These are phyloP conservation scores for Micromonas commoda DNA, from an alignment of 139 green algal genomes.

Conservation along the genomic window DNA sequence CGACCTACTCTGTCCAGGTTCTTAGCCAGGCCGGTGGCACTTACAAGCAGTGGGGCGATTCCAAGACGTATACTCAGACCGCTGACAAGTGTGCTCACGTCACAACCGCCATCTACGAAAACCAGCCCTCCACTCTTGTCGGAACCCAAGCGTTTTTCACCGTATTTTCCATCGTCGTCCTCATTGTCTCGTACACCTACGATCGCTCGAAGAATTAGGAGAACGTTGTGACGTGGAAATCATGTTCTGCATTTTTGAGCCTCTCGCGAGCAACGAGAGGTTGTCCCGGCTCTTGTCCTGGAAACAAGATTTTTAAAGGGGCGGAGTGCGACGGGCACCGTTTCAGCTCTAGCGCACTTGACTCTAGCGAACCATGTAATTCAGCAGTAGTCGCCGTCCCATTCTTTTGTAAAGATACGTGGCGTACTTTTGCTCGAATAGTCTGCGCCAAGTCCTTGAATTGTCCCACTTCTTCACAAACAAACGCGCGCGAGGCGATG, in stretches of 20 bases:
- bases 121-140: not conserved
- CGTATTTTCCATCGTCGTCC: slow-evolving; percentile 5
- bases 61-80: no score
- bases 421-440: no score
- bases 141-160: slow-evolving; percentile 12
- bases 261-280: not conserved
- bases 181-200: not conserved
- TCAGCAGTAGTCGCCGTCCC: no score
- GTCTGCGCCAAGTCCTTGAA: no score
- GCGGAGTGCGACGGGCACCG: no score
- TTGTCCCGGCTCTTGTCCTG: not conserved
- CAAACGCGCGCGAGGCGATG: no score
- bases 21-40: not conserved
- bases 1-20: slow-evolving; percentile 14
- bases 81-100: not conserved
- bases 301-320: no score
- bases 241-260: not conserved
- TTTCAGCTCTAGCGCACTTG: no score
- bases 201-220: slow-evolving; percentile 12
- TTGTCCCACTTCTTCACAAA: no score
- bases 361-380: no score
- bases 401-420: no score
- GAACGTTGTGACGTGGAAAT: not conserved
- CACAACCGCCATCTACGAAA: not conserved
- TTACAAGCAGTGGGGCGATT: not conserved